These are phyloP conservation scores for Aspergillus ustus DNA, from an alignment of 2,329 filamentous ascomycete genomes.

Conservation along the genomic window DNA sequence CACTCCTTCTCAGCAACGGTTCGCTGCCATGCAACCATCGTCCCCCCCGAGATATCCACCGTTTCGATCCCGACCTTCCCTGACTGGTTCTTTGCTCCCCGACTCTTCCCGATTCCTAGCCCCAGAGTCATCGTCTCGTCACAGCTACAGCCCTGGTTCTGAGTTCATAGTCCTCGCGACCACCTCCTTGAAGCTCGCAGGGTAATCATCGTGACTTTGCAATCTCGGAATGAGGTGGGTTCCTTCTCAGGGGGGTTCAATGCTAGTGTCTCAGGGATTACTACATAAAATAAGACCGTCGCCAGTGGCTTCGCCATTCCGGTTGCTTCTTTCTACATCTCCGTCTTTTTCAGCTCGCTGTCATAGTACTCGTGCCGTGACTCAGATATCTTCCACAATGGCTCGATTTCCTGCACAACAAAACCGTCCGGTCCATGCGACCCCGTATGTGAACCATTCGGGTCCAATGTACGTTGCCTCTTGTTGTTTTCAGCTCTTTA, in stretches of 20 bases:
- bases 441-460: constrained; percentile 38
- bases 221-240: constrained; percentile 51
- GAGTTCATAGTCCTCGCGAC: constrained; percentile 26
- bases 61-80: constrained; percentile 23
- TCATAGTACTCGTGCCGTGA: constrained; percentile 28
- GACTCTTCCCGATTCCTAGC: constrained; percentile 31
- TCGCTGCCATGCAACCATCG: constrained; percentile 29
- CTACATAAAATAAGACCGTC: constrained; percentile 39
- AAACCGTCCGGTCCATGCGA: constrained; percentile 43
- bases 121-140: constrained; percentile 20
- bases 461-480: constrained; percentile 36
- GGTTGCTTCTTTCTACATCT: constrained; percentile 17
- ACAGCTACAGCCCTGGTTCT: constrained; percentile 17
- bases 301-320: constrained; percentile 23
- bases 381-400: constrained; percentile 36
- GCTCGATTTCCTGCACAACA: constrained; percentile 42
- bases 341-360: constrained; percentile 26
- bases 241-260: constrained; percentile 38
- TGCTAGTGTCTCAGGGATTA: constrained; percentile 29
- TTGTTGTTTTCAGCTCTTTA: not conserved
- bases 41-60: constrained; percentile 27
- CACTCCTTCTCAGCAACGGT: constrained; percentile 22
- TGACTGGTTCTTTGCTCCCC: constrained; percentile 29
- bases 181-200: constrained; percentile 27
- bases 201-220: constrained; percentile 53